These are phyloP conservation scores for Calocybe gambosa DNA, from an alignment of 1,284 basidiomycete species.

Conservation along the genomic window DNA sequence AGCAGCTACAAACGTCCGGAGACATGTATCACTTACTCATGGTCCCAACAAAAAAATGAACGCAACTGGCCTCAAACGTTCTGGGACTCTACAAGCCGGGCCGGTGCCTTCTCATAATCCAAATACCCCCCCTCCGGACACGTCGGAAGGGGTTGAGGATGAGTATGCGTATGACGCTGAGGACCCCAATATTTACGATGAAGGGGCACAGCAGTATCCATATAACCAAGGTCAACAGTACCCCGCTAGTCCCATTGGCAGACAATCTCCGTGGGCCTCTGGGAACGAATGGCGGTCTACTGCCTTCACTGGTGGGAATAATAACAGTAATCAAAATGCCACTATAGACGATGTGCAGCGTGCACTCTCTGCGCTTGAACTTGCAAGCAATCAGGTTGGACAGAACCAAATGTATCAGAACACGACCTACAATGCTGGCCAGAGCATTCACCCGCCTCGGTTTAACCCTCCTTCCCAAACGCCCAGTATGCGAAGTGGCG, in stretches of 20 bases:
- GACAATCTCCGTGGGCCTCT: conserved; percentile 61
- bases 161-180: conserved; percentile 48
- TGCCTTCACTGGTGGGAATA: conserved; percentile 22
- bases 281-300: conserved; percentile 56
- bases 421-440: conserved; percentile 35
- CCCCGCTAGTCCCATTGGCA: conserved; percentile 55
- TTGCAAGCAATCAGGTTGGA: conserved; percentile 31
- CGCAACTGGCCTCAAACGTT: conserved; percentile 53
- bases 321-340: conserved; percentile 22
- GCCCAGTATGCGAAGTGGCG: conserved; percentile 31
- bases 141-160: conserved; percentile 43
- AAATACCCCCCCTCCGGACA: conserved; percentile 32
- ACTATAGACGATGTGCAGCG: conserved; percentile 71
- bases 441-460: conserved; percentile 56
- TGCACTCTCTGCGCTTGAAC: conserved; percentile 62
- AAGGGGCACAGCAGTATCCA: conserved; percentile 40
- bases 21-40: conserved; percentile 74
- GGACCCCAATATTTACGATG: conserved; percentile 44
- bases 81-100: conserved; percentile 63
- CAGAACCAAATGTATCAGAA: conserved; percentile 18
- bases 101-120: conserved; percentile 32
- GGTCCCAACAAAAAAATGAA: conserved; percentile 41
- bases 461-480: conserved; percentile 50
- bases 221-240: conserved; percentile 38
- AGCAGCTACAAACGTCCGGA: conserved; percentile 59